Evolutionary conservation across 129 eudicot species (phyloP).

Genomic region (Chrysanthemum makinoi): DNA sequence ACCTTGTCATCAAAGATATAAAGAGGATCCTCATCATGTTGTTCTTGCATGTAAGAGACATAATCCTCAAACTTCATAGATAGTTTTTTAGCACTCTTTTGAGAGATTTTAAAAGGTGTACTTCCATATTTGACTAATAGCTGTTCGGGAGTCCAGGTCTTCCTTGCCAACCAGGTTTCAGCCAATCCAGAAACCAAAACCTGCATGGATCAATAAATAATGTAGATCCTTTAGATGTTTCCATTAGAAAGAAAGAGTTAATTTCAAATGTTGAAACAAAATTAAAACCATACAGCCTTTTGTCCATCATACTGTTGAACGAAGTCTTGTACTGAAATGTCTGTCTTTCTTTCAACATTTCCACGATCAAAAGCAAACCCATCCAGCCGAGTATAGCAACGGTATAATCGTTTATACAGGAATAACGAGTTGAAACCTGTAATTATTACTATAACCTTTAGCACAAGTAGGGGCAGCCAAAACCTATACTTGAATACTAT

Average conservation of each 20-base stretch:
- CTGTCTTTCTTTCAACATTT: conserved; percentile 72
- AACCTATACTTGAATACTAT: conserved; percentile 2
- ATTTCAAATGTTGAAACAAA: conserved; percentile 2
- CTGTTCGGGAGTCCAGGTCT: conserved; percentile 77
- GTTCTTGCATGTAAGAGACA: conserved; percentile 66
- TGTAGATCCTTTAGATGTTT: no score
- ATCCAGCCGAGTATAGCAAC: conserved; percentile 74
- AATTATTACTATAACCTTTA: conserved; percentile 12
- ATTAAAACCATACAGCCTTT: conserved; percentile 55
- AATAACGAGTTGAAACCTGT: conserved; percentile 86
- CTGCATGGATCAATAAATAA: conserved; percentile 28
- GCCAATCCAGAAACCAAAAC: conserved; percentile 80
- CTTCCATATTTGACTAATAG: conserved; percentile 59
- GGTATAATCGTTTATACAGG: conserved; percentile 76
- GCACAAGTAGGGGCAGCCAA: conserved; percentile 12
- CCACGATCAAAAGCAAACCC: conserved; percentile 87
- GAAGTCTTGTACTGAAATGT: conserved; percentile 63
- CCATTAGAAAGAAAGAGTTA: neutral
- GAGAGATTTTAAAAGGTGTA: conserved; percentile 73
- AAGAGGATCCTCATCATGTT: conserved; percentile 97
- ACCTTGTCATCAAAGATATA: conserved; percentile 93
- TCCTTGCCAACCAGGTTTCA: conserved; percentile 81
- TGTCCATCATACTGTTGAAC: conserved; percentile 57
- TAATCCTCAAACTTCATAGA: conserved; percentile 79
- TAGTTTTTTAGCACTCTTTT: conserved; percentile 65